Conservation (phyloP, 371 early-diverging fungal species). For the Lichtheimia ramosa region DNA sequence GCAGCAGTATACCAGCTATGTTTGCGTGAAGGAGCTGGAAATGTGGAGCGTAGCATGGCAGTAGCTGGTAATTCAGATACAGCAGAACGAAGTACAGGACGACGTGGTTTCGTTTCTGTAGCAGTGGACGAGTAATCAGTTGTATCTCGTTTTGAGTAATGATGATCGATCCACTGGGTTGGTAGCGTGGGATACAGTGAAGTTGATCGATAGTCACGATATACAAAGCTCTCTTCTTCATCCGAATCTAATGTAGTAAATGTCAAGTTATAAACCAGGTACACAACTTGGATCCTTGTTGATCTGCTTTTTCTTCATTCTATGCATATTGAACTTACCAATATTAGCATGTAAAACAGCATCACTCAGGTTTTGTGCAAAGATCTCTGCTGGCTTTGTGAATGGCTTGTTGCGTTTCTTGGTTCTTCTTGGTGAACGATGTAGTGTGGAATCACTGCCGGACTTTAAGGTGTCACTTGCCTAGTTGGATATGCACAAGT, state of each 20-base stretch:
- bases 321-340: slow-evolving; percentile 21
- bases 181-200: slow-evolving; percentile 24
- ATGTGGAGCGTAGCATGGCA: slow-evolving; percentile 16
- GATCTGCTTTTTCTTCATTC: not conserved
- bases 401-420: slow-evolving; percentile 12
- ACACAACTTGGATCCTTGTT: too few species aligned
- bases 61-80: slow-evolving; percentile 38
- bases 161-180: slow-evolving; percentile 16
- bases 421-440: slow-evolving; percentile 9
- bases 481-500: not conserved
- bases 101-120: slow-evolving; percentile 15
- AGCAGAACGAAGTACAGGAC: slow-evolving; percentile 39
- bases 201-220: slow-evolving; percentile 29
- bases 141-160: slow-evolving; percentile 3
- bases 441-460: slow-evolving; percentile 14
- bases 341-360: slow-evolving; percentile 48
- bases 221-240: slow-evolving; percentile 39
- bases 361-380: slow-evolving; percentile 46
- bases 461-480: slow-evolving; percentile 9
- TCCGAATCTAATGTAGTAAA: slow-evolving; percentile 29
- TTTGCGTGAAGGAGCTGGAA: slow-evolving; percentile 2
- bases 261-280: too few species aligned
- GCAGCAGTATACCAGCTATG: slow-evolving; percentile 16
- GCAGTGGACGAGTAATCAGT: slow-evolving; percentile 9
- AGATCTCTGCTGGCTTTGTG: slow-evolving; percentile 38